These are phyloP conservation scores for Solanum clarkiae DNA, from an alignment of 257 asterid genomes.

Conservation along the genomic window DNA sequence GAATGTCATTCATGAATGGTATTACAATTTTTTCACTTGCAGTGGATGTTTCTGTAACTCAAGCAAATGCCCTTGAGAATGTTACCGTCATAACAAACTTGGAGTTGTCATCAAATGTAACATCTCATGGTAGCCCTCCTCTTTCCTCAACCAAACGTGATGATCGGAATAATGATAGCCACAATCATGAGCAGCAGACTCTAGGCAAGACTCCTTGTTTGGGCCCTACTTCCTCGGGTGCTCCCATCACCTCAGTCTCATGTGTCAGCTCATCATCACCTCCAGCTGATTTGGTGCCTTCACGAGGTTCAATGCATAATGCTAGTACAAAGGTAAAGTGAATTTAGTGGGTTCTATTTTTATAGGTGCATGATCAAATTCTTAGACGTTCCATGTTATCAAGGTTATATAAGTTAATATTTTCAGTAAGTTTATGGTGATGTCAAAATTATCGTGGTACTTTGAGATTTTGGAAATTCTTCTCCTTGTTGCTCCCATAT, in stretches of 20 bases:
- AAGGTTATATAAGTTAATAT: not conserved
- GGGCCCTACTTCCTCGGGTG: conserved; percentile 16
- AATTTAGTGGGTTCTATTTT: not conserved
- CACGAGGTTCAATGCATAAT: conserved; percentile 26
- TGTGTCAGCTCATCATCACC: conserved; percentile 34
- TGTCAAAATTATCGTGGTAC: not conserved
- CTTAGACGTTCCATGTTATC: not conserved
- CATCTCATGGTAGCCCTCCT: conserved; percentile 14
- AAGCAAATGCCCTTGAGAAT: conserved; percentile 2
- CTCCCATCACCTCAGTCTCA: conserved; percentile 25
- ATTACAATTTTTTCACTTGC: conserved; percentile 3
- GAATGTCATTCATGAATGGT: not conserved
- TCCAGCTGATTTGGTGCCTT: conserved; percentile 24
- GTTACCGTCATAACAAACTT: conserved; percentile 7
- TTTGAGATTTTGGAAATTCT: not conserved
- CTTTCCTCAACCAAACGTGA: conserved; percentile 9
- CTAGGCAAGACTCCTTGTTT: conserved; percentile 14
- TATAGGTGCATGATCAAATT: not conserved
- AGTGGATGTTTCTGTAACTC: conserved; percentile 29
- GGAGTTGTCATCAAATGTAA: conserved; percentile 9
- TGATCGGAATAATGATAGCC: conserved; percentile 15
- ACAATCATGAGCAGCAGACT: conserved; percentile 12
- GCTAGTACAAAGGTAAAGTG: conserved; percentile 37
- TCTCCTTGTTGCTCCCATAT: not conserved
- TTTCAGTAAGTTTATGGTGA: not conserved